Evolutionary conservation across 331 rosid species (phyloP), one percentile per base, ranked within the genome.

Genomic region (Telfairia occidentalis): DNA sequence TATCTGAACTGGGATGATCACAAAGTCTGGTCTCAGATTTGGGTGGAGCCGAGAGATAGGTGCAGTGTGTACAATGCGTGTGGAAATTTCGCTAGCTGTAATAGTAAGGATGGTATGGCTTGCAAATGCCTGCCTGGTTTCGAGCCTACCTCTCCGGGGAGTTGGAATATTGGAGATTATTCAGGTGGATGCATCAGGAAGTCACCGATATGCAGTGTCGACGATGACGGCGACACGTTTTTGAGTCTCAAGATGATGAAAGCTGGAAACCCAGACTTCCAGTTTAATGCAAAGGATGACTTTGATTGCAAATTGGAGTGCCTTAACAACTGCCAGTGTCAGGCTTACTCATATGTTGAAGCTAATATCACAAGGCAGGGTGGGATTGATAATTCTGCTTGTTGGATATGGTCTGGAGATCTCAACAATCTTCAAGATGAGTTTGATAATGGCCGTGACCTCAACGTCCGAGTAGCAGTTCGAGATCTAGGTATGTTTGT

Each of bases 71-170:
- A 83, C 40, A 87, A 91, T 84, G 87, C 86, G 6, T 89, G 96
- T 74, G 96, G 92, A 73, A 86, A 81, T 73, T 91, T 89, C 42
- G 96, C 91, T 11, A 85, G 82, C 71, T 91, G 96, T 65, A 84
- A 87, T 76, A 84, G 89, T 53, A 81, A 87, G 74, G 81, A 81
- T 73, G 89, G 85, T 35, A 50, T 84, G 61, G 78, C 85, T 78
- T 91, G 91, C 79, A 91, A 88, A 84, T 89, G 96, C 54, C 83
- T 92, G 72, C 93, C 93, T 1, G 96, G 96, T 57, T 92, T 88
- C 79, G 82, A 61, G 80, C 89, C 96, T 50, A 78, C 77, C 80
- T 83, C 88, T 9, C 60, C 29, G 0, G 88, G 74, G 10, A 84
- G 70, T 77, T 89, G 92, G 93, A 82, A 74, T 21, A 16, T 9